A percentile compares a stretch with the other conserved stretches of the same genome.
phyloP scores from a whole-genome alignment of 768 basidiomycete genomes.

The Inosperma sp. region DNA sequence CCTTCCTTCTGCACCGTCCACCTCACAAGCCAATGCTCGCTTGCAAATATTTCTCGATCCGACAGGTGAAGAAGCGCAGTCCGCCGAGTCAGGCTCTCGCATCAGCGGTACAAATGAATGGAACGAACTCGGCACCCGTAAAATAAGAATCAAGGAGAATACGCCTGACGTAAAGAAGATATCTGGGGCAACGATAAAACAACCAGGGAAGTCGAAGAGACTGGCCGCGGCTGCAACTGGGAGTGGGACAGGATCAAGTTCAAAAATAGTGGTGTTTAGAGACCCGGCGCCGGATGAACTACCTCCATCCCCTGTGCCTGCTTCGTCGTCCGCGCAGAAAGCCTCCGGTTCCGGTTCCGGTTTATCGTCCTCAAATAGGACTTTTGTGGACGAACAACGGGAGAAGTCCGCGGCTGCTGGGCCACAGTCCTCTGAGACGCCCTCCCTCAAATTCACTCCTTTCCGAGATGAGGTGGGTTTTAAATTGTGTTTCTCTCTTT shows the following conservation, averaged over 20 bases:
- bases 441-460: conserved; percentile 59
- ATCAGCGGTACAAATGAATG: conserved; percentile 51
- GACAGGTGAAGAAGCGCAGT: conserved; percentile 44
- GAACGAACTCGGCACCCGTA: conserved; percentile 73
- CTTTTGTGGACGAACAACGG: conserved; percentile 37
- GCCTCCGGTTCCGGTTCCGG: conserved; percentile 21
- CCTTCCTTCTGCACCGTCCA: conserved; percentile 20
- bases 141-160: conserved; percentile 76
- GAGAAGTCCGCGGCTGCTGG: conserved; percentile 13
- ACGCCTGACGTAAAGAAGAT: conserved; percentile 65
- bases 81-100: conserved; percentile 33
- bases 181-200: conserved; percentile 60
- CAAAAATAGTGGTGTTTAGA: conserved; percentile 61
- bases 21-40: conserved; percentile 42
- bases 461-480: conserved; percentile 66
- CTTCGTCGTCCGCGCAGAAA: conserved; percentile 9
- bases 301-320: conserved; percentile 40
- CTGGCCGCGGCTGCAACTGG: conserved; percentile 36
- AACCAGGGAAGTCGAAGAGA: conserved; percentile 54
- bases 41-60: conserved; percentile 75
- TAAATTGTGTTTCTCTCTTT: conserved; percentile 11
- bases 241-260: conserved; percentile 31
- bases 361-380: conserved; percentile 28
- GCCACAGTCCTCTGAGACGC: neutral
- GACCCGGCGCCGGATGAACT: conserved; percentile 53